Conservation (phyloP, 2,329 filamentous ascomycete species). For the Sordariomycetes sp. region DNA sequence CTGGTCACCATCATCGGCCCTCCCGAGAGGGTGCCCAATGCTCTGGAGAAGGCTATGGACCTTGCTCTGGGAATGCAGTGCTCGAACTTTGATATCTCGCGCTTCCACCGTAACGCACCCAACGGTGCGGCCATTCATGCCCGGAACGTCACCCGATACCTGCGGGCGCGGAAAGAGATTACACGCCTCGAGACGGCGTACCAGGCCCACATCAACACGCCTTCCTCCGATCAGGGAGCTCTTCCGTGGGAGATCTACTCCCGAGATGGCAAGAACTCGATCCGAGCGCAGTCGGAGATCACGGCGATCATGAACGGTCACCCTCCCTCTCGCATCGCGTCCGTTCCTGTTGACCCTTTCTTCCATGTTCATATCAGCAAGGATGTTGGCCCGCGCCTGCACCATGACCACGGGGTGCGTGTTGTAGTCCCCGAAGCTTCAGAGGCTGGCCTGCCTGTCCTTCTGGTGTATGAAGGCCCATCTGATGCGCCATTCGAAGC, state of each 20-base stretch:
- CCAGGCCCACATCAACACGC: slow-evolving; percentile 79
- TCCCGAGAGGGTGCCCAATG: slow-evolving; percentile 59
- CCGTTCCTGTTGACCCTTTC: slow-evolving; percentile 63
- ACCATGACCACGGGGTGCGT: slow-evolving; percentile 61
- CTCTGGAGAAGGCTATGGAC: slow-evolving; percentile 76
- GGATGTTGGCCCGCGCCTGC: slow-evolving; percentile 51
- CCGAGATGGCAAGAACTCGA: slow-evolving; percentile 71
- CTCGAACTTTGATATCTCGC: slow-evolving; percentile 71
- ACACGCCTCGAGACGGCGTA: slow-evolving; percentile 71
- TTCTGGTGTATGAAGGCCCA: slow-evolving; percentile 68
- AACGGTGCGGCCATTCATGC: slow-evolving; percentile 69
- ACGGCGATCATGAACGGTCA: slow-evolving; percentile 63
- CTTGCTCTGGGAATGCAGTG: slow-evolving; percentile 80
- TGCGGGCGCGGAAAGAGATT: slow-evolving; percentile 72
- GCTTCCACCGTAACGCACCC: slow-evolving; percentile 65
- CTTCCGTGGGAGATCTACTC: slow-evolving; percentile 84
- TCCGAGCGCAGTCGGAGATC: slow-evolving; percentile 66
- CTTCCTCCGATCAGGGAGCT: slow-evolving; percentile 55
- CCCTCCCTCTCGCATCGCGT: slow-evolving; percentile 60
- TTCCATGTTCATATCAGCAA: slow-evolving; percentile 64
- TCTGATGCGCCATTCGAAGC: slow-evolving; percentile 38
- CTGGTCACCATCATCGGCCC: slow-evolving; percentile 79
- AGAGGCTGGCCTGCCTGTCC: slow-evolving; percentile 49
- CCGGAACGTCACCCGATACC: slow-evolving; percentile 76
- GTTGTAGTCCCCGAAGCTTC: slow-evolving; percentile 57